Conservation (phyloP, 371 early-diverging fungal genomes). For the Circinella umbellata region DNA sequence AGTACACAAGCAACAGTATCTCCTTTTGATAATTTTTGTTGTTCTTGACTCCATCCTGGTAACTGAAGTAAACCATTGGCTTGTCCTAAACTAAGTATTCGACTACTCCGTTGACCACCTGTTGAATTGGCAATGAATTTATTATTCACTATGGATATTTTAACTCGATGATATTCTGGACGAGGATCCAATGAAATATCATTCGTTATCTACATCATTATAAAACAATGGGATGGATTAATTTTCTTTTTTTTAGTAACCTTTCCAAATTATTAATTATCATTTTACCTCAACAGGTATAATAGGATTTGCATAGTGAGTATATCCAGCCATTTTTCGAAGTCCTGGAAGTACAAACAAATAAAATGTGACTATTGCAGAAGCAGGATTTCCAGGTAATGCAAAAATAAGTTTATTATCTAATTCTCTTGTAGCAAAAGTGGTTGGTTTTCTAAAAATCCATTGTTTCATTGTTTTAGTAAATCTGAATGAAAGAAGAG, state of each 20-base stretch:
- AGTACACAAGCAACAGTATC: constrained; percentile 36
- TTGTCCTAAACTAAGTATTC: constrained; percentile 77
- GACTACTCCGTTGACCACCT: constrained; percentile 78
- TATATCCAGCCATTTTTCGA: constrained; percentile 73
- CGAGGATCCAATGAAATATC: constrained; percentile 72
- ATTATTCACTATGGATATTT: constrained; percentile 33
- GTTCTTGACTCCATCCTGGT: constrained; percentile 49
- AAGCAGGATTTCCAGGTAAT: constrained; percentile 94
- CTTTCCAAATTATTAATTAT: no score
- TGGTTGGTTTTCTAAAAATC: constrained; percentile 80
- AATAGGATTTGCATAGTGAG: constrained; percentile 41
- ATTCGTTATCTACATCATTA: constrained; percentile 42
- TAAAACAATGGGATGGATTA: not conserved
- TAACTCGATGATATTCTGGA: constrained; percentile 87
- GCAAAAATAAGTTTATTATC: constrained; percentile 73
- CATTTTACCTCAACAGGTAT: constrained; percentile 72
- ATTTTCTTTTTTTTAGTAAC: no score
- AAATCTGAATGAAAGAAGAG: no score
- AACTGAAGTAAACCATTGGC: constrained; percentile 82
- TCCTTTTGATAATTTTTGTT: constrained; percentile 27
- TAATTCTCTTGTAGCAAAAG: constrained; percentile 79
- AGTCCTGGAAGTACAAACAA: constrained; percentile 89
- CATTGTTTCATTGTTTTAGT: no score
- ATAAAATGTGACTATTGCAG: constrained; percentile 87
- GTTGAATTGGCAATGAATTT: constrained; percentile 68